Evolutionary conservation across 2,329 filamentous ascomycete genomes (phyloP).

Genomic region (Aspergillus sp.): DNA sequence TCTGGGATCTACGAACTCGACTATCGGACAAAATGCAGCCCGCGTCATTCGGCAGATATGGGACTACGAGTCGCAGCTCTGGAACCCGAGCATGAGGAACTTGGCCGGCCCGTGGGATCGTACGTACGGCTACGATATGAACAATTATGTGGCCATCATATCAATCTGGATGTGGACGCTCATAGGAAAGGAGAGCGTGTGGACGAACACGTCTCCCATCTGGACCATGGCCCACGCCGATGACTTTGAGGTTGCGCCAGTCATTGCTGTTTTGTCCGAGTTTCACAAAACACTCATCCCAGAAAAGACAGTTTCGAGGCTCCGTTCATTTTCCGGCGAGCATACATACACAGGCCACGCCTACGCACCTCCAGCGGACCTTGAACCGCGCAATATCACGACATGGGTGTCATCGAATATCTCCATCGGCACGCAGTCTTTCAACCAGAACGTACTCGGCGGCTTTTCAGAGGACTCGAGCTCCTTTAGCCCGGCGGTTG

Average conservation of each 20-base stretch:
- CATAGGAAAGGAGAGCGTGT: conserved; percentile 23
- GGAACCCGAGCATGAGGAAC: conserved; percentile 60
- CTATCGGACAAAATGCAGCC: conserved; percentile 54
- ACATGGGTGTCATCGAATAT: conserved; percentile 58
- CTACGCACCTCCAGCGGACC: conserved; percentile 60
- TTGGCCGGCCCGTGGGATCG: conserved; percentile 66
- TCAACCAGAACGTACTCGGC: conserved; percentile 56
- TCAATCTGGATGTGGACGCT: conserved; percentile 60
- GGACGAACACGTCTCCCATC: conserved; percentile 39
- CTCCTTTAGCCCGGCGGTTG: conserved; percentile 60
- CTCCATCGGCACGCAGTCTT: conserved; percentile 61
- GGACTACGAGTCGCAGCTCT: conserved; percentile 53
- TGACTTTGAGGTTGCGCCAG: conserved; percentile 59
- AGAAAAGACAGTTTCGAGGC: neutral
- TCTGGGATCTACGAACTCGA: conserved; percentile 48
- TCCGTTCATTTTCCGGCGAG: conserved; percentile 53
- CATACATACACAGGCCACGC: conserved; percentile 54
- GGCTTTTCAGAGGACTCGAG: conserved; percentile 53
- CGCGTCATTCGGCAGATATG: conserved; percentile 56
- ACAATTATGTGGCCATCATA: conserved; percentile 59
- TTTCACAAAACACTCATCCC: conserved; percentile 47
- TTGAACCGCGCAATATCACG: conserved; percentile 57
- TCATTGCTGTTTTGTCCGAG: conserved; percentile 56
- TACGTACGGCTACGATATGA: conserved; percentile 65
- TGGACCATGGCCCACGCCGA: conserved; percentile 57